These are phyloP conservation scores for Penicillium griseofulvum DNA, from an alignment of 2,329 filamentous ascomycete genomes.

Conservation along the genomic window DNA sequence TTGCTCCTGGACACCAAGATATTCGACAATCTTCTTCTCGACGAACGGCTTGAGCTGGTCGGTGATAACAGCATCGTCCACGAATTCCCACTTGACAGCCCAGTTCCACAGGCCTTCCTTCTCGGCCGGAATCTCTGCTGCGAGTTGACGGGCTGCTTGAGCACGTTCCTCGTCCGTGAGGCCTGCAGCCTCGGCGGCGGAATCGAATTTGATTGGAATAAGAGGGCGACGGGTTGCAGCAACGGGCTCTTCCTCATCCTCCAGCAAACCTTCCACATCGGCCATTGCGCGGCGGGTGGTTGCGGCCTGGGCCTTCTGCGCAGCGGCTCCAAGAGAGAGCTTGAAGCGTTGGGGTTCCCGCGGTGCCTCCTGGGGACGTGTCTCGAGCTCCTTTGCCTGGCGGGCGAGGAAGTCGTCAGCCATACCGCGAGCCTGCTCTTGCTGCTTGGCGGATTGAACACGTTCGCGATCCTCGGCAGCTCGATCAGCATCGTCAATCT, in stretches of 20 bases:
- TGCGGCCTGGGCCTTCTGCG: constrained; percentile 65
- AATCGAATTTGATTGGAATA: constrained; percentile 79
- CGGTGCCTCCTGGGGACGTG: constrained; percentile 41
- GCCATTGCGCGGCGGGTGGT: constrained; percentile 74
- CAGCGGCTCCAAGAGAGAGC: constrained; percentile 83
- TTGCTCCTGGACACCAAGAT: constrained; percentile 93
- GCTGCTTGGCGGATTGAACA: constrained; percentile 65
- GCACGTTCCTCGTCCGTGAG: constrained; percentile 86
- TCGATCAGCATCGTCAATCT: constrained; percentile 79
- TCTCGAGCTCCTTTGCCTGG: constrained; percentile 72
- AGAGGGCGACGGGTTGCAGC: constrained; percentile 69
- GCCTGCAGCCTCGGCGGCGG: constrained; percentile 60
- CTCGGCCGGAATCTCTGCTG: constrained; percentile 84
- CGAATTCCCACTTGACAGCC: constrained; percentile 86
- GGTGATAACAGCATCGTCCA: constrained; percentile 75
- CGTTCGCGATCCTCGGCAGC: constrained; percentile 72
- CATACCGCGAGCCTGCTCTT: constrained; percentile 76
- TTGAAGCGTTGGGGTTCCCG: constrained; percentile 76
- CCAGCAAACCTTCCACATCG: constrained; percentile 89
- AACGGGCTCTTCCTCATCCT: constrained; percentile 87
- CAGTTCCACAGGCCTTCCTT: constrained; percentile 88
- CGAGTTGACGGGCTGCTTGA: constrained; percentile 76
- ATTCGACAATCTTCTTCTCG: constrained; percentile 97
- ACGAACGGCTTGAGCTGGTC: constrained; percentile 92
- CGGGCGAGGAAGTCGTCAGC: constrained; percentile 87